phyloP scores from a whole-genome alignment of 192 early-diverging fungal genomes.

The Podila clonocystis region DNA sequence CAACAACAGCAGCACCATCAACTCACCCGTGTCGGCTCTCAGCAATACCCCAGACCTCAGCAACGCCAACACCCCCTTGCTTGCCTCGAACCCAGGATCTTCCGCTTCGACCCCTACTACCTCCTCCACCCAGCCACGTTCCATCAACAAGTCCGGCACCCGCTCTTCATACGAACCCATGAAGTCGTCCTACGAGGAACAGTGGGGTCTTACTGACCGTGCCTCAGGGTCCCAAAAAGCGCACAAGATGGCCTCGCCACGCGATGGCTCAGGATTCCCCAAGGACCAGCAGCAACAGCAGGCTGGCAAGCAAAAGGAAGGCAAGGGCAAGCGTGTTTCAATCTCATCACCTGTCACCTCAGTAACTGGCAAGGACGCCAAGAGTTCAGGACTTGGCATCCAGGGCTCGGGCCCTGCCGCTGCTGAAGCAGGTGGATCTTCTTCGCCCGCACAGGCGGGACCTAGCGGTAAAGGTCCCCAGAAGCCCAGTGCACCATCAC shows the following conservation, averaged over 20 bases:
- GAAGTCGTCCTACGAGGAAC: conserved; percentile 60
- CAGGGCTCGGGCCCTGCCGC: conserved; percentile 15
- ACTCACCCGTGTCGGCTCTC: conserved; percentile 42
- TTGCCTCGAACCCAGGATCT: not conserved
- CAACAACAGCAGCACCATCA: conserved; percentile 24
- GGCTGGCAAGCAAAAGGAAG: conserved; percentile 24
- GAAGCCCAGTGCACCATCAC: conserved; percentile 38
- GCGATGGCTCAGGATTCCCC: conserved; percentile 36
- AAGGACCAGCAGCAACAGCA: conserved; percentile 10
- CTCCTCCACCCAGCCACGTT: conserved; percentile 18
- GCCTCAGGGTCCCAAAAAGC: conserved; percentile 16
- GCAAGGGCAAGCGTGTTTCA: conserved; percentile 19
- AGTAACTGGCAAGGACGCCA: conserved; percentile 3
- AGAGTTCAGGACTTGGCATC: conserved; percentile 37
- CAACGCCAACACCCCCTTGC: conserved; percentile 6
- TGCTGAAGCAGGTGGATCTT: conserved; percentile 11
- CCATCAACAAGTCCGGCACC: conserved; percentile 36
- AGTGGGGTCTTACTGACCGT: conserved; percentile 45
- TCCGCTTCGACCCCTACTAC: not conserved
- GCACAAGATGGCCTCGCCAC: conserved; percentile 33
- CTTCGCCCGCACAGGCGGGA: not conserved
- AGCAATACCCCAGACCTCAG: conserved; percentile 42
- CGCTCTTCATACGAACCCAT: conserved; percentile 59
- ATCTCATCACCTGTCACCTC: conserved; percentile 8
- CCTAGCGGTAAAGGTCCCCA: conserved; percentile 14